A percentile compares a stretch with the other conserved stretches of the same genome.
These are phyloP conservation scores for Edaphochlamys debaryana DNA, from an alignment of 139 green algal species.

Conservation along the genomic window DNA sequence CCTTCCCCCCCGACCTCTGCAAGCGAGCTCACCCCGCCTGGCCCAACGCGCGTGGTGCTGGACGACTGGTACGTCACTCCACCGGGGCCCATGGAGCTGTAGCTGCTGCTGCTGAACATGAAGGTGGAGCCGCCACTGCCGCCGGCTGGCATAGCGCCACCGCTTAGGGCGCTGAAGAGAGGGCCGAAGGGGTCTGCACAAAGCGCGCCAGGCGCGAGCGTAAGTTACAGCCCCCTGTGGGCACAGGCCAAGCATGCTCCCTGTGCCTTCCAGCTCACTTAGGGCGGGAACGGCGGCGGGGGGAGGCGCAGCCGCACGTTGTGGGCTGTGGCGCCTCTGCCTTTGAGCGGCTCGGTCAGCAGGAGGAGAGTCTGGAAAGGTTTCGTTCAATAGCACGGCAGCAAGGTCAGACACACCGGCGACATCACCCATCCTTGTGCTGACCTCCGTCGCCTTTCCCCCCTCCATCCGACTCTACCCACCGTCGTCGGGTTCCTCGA, in stretches of 20 bases:
- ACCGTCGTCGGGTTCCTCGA: constrained; percentile 54
- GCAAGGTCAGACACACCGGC: too few species aligned
- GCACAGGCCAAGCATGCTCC: not conserved
- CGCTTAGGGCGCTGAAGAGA: constrained; percentile 32
- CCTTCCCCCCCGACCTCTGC: too few species aligned
- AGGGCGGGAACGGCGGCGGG: too few species aligned
- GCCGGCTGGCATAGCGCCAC: not conserved
- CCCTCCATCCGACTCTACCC: not conserved
- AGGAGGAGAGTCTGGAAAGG: not conserved
- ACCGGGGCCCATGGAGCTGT: constrained; percentile 35
- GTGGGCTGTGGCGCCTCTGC: constrained; percentile 2
- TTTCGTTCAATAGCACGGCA: not conserved
- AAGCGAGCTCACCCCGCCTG: constrained; percentile 60
- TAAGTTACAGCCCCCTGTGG: not conserved
- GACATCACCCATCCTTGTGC: too few species aligned
- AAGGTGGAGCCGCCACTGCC: constrained; percentile 32
- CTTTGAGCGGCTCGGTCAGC: not conserved
- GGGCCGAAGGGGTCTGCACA: constrained; percentile 29
- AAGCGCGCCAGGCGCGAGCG: not conserved
- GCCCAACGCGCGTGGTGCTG: constrained; percentile 44
- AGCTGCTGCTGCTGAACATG: constrained; percentile 48
- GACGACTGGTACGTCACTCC: constrained; percentile 49
- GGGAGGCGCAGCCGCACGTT: not conserved
- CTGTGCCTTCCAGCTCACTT: not conserved
- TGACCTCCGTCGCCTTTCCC: too few species aligned